Percentiles rank a stretch among this genome's conserved stretches.
Evolutionary conservation across 2,329 filamentous ascomycete genomes (phyloP).

Genomic region (Sclerotiophoma versabilis): DNA sequence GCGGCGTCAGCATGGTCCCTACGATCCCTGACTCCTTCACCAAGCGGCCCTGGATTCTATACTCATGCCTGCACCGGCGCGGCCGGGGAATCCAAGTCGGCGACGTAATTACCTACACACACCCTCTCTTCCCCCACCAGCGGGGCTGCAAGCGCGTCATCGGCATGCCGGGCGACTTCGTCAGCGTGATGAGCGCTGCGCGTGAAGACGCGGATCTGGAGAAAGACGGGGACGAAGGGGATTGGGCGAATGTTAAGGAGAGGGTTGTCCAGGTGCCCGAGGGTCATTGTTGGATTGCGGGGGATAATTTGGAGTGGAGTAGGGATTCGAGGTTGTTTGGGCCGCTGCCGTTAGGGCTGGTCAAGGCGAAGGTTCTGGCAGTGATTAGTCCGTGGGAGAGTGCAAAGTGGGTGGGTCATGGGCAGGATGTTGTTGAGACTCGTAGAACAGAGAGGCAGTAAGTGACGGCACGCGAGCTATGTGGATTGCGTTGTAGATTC

Average conservation of each 20-base stretch:
- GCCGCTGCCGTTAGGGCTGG: slow-evolving; percentile 81
- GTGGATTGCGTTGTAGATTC: not conserved
- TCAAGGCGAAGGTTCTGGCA: slow-evolving; percentile 80
- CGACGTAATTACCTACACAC: slow-evolving; percentile 80
- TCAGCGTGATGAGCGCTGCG: slow-evolving; percentile 69
- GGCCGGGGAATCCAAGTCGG: slow-evolving; percentile 77
- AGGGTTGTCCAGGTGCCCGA: slow-evolving; percentile 79
- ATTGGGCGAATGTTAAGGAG: slow-evolving; percentile 40
- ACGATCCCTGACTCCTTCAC: slow-evolving; percentile 63
- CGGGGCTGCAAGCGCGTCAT: slow-evolving; percentile 78
- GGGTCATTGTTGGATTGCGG: slow-evolving; percentile 90
- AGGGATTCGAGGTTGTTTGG: slow-evolving; percentile 88
- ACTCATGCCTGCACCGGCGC: slow-evolving; percentile 38
- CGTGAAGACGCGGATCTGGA: slow-evolving; percentile 35
- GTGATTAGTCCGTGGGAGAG: slow-evolving; percentile 33
- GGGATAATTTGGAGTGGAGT: slow-evolving; percentile 85
- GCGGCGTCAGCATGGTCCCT: slow-evolving; percentile 88
- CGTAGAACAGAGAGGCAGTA: slow-evolving; percentile 20
- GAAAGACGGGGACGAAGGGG: slow-evolving; percentile 30
- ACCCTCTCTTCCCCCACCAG: slow-evolving; percentile 68
- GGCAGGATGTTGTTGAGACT: slow-evolving; percentile 23
- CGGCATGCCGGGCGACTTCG: slow-evolving; percentile 69
- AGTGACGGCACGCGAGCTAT: not conserved
- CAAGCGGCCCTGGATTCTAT: slow-evolving; percentile 30
- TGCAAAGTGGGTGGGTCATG: slow-evolving; percentile 35